These are phyloP conservation scores for Fomitopsis palustris DNA, from an alignment of 1,284 basidiomycete genomes.

Conservation along the genomic window DNA sequence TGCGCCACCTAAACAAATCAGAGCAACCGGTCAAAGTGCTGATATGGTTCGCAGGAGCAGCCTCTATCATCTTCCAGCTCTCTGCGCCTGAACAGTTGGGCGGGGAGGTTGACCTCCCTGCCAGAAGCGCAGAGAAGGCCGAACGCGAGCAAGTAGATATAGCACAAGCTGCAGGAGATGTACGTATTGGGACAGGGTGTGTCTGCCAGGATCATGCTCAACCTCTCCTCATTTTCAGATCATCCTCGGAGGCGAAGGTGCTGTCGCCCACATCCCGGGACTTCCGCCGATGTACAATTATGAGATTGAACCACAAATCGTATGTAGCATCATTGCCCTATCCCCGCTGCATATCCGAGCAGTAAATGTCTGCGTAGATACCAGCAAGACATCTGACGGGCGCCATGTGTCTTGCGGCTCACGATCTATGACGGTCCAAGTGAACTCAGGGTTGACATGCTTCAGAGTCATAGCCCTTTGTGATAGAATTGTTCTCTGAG, in stretches of 20 bases:
- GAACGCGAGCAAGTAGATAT: constrained; percentile 5
- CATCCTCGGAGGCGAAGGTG: too few relatives aligned
- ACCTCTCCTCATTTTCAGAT: too few relatives aligned
- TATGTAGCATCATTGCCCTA: neutral
- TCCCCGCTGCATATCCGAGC: neutral
- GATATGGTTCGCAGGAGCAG: constrained; percentile 13
- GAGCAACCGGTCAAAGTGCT: constrained; percentile 12
- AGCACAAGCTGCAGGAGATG: constrained; percentile 13
- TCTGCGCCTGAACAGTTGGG: constrained; percentile 16
- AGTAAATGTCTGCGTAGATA: neutral
- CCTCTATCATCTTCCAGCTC: constrained; percentile 9
- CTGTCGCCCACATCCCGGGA: neutral
- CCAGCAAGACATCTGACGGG: too few relatives aligned
- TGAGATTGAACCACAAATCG: neutral
- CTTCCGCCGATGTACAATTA: neutral
- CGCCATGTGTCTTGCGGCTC: too few relatives aligned
- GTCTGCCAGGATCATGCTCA: too few relatives aligned
- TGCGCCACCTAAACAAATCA: constrained; percentile 7
- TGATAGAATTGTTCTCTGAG: too few relatives aligned
- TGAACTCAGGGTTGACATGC: too few relatives aligned
- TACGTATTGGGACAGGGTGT: too few relatives aligned
- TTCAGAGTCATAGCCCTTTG: too few relatives aligned
- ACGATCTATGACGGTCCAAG: too few relatives aligned
- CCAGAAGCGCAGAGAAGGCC: constrained; percentile 12
- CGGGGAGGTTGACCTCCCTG: constrained; percentile 11